Evolutionary conservation across 768 basidiomycete genomes (phyloP), one percentile per base, ranked within the genome.

Genomic region (Kwoniella heveanensis): DNA sequence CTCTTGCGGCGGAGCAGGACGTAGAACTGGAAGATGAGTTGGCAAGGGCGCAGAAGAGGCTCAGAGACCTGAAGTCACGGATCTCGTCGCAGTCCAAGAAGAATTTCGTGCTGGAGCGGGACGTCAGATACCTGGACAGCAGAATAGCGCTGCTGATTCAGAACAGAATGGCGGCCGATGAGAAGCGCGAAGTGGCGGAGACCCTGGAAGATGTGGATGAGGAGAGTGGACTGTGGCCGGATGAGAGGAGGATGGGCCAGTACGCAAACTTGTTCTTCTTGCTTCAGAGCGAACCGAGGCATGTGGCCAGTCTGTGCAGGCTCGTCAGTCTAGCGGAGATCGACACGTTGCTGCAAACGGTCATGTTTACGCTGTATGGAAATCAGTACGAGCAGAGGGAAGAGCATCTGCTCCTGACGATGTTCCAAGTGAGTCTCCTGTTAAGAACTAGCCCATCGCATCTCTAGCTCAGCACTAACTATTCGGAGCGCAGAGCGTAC

Each of bases 281-380:
- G 57, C 88, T 98, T 48, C 96, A 99, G 78, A 92, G 91, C 32
- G 96, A 99, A 79, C 96, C 96, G 15, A 88, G 95, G 47, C 96
- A 99, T 81, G 89, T 98, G 70, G 96, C 96, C 37, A 88, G 91
- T 54, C 86, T 99, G 24, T 98, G 96, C 75, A 90, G 96, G 19
- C 89, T 99, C 63, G 96, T 99, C 81, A 92, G 90, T 68, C 82
- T 99, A 39, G 87, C 90, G 51, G 96, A 99, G 83, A 98, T 99
- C 76, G 96, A 99, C 81, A 98, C 96, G 50, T 89, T 99, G 63
- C 87, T 99, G 26, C 96, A 99, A 80, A 99, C 96, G 1, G 96
- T 99, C 81, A 99, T 99, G 96, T 99, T 99, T 83, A 98, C 96
- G 19, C 86, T 99, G 27, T 99, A 98, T 79, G 96, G 96, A 67